Evolutionary conservation across 768 basidiomycete genomes (phyloP).

Genomic region (Boletales sp.): DNA sequence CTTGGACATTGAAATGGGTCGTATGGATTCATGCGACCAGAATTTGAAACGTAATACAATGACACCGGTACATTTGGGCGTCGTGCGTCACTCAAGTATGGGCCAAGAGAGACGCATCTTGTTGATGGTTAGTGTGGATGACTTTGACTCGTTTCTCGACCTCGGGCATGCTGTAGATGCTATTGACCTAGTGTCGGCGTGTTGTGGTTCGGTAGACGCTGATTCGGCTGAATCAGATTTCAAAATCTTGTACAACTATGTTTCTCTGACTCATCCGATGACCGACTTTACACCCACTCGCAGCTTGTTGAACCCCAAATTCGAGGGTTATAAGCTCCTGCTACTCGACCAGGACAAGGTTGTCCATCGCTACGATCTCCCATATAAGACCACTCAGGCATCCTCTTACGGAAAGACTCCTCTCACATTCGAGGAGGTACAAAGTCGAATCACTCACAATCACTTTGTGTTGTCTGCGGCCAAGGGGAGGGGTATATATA

Average conservation of each 20-base stretch:
- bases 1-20: no score
- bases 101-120: no score
- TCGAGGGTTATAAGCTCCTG: conserved; percentile 80
- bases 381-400: conserved; percentile 43
- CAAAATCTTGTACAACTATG: background rate
- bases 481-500: conserved; percentile 53
- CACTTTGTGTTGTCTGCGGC: conserved; percentile 57
- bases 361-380: conserved; percentile 47
- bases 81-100: no score
- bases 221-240: background rate
- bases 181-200: no score
- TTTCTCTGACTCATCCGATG: conserved; percentile 18
- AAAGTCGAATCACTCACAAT: conserved; percentile 81
- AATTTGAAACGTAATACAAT: no score
- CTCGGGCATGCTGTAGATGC: no score
- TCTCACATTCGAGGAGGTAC: conserved; percentile 77
- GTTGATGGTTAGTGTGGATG: no score
- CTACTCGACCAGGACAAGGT: conserved; percentile 58
- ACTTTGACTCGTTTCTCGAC: no score
- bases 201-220: no score
- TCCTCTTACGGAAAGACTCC: conserved; percentile 58
- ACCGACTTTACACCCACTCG: conserved; percentile 44
- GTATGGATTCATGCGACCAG: no score
- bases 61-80: no score
- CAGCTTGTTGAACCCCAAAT: conserved; percentile 70